Conservation (phyloP, 768 basidiomycete species). For the Peribolospora baueri region DNA sequence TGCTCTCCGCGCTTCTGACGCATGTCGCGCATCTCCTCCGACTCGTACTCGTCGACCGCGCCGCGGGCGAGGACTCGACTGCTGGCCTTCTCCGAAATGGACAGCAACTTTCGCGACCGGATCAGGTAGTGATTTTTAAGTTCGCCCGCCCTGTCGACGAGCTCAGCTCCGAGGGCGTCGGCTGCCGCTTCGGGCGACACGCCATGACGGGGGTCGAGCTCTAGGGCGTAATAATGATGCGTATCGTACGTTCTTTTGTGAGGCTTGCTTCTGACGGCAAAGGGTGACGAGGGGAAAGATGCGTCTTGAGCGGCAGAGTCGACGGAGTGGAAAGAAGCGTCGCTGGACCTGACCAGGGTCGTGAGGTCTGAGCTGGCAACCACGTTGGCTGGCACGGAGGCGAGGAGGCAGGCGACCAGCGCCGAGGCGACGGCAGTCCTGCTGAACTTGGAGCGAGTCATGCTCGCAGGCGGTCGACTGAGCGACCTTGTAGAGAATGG, state of each 20-base stretch:
- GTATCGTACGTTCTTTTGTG: slow-evolving; percentile 21
- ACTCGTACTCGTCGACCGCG: background rate
- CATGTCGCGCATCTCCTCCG: background rate
- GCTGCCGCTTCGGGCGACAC: slow-evolving; percentile 39
- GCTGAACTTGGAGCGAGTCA: too few species aligned
- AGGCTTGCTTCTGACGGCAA: background rate
- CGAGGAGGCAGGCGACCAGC: too few species aligned
- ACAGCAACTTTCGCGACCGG: slow-evolving; percentile 21
- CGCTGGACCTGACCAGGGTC: too few species aligned
- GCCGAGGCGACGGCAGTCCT: too few species aligned
- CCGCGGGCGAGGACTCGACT: slow-evolving; percentile 5
- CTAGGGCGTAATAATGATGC: slow-evolving; percentile 46
- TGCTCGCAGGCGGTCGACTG: too few species aligned
- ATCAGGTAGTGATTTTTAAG: slow-evolving; percentile 64
- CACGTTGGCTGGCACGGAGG: too few species aligned
- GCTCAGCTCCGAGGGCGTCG: slow-evolving; percentile 41
- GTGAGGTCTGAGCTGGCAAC: too few species aligned
- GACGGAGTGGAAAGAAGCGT: too few species aligned
- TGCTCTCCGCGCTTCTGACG: background rate
- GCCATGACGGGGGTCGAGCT: slow-evolving; percentile 28
- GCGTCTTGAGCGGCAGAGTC: too few species aligned
- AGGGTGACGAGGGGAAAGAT: too few species aligned
- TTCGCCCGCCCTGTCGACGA: slow-evolving; percentile 71
- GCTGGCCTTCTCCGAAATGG: slow-evolving; percentile 18
- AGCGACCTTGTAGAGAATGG: too few species aligned